Conservation (phyloP, 1,284 basidiomycete species). For the Coriolopsis trogii region DNA sequence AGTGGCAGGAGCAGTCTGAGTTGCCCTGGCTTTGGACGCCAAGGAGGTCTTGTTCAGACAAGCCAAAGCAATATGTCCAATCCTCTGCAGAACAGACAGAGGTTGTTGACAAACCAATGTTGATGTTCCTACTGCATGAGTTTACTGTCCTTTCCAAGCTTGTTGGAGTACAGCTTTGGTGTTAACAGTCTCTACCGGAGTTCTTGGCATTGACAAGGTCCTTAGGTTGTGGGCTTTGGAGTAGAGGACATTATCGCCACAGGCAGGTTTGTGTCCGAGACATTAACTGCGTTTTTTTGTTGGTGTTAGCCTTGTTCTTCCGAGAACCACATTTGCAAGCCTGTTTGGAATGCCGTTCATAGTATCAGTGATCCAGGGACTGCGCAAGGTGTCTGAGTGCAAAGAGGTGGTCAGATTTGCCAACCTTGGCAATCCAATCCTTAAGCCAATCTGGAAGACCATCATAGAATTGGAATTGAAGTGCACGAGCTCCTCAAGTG, state of each 20-base stretch:
- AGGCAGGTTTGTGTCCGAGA: background rate
- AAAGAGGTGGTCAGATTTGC: background rate
- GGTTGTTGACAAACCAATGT: conserved; percentile 6
- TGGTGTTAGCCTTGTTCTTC: no score
- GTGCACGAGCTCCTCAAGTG: background rate
- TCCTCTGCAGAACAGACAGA: conserved; percentile 9
- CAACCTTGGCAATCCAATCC: conserved; percentile 7
- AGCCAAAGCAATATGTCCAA: background rate
- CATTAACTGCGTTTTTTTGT: background rate
- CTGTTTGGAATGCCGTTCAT: conserved; percentile 5
- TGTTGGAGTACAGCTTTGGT: conserved; percentile 4
- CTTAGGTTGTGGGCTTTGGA: background rate
- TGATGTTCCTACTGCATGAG: conserved; percentile 4
- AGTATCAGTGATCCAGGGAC: conserved; percentile 7
- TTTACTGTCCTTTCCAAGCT: conserved; percentile 10
- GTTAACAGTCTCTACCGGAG: no score
- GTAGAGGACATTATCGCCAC: background rate
- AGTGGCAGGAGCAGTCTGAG: no score
- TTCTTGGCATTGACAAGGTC: background rate
- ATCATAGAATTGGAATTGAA: conserved; percentile 7
- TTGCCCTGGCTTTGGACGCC: no score
- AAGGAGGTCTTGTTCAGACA: conserved; percentile 10
- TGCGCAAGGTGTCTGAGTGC: conserved; percentile 4
- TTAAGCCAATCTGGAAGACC: conserved; percentile 3
- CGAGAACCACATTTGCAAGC: background rate